Evolutionary conservation across 2,329 filamentous ascomycete genomes (phyloP).

Genomic region (Aspergillus viridinutans): DNA sequence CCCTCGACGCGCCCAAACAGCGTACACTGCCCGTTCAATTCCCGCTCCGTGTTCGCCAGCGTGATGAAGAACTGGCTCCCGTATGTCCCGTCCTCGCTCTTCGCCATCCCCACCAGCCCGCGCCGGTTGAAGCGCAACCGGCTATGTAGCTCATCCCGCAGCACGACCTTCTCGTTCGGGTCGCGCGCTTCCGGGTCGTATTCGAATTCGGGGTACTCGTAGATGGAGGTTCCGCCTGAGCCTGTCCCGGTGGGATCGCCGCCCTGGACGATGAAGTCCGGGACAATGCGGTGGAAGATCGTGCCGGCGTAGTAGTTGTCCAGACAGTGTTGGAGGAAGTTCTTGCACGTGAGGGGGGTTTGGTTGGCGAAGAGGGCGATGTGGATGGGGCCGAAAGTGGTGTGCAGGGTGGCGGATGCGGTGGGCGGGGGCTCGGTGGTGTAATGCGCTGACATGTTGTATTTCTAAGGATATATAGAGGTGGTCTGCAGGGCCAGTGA

Average conservation of each 20-base stretch:
- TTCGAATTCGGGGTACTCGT: constrained; percentile 61
- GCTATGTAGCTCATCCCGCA: constrained; percentile 88
- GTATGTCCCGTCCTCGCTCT: constrained; percentile 68
- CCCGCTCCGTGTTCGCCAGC: constrained; percentile 70
- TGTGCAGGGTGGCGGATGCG: constrained; percentile 85
- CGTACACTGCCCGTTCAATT: constrained; percentile 86
- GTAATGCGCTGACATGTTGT: constrained; percentile 77
- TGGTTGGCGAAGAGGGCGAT: constrained; percentile 95
- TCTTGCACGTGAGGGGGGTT: constrained; percentile 82
- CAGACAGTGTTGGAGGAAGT: constrained; percentile 91
- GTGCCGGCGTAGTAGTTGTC: constrained; percentile 95
- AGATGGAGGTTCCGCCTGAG: constrained; percentile 86
- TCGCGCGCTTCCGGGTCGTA: constrained; percentile 53
- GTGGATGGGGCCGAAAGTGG: constrained; percentile 80
- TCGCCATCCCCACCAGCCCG: constrained; percentile 93
- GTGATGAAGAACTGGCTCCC: constrained; percentile 98
- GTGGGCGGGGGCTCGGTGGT: constrained; percentile 94
- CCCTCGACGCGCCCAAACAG: constrained; percentile 89
- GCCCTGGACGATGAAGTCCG: constrained; percentile 89
- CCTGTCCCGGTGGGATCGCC: constrained; percentile 93
- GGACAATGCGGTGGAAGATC: constrained; percentile 88
- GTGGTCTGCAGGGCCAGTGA: neutral
- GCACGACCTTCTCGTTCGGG: constrained; percentile 54
- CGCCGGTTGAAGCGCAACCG: constrained; percentile 88
- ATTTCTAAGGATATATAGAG: neutral